Evolutionary conservation across 768 basidiomycete species (phyloP).

Genomic region (Mycena metata): DNA sequence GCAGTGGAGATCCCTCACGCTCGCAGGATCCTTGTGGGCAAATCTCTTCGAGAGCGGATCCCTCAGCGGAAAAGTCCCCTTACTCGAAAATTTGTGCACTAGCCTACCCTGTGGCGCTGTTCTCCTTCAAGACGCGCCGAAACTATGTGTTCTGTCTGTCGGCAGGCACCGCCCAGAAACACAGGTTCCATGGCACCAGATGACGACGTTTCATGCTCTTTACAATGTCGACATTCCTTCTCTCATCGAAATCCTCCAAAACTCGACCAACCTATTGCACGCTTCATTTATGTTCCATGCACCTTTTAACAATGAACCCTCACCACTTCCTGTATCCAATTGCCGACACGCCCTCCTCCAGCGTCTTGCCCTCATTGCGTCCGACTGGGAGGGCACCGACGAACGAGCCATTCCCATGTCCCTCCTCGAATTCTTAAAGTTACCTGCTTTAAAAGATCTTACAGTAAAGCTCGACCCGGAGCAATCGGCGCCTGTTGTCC

Average conservation of each 20-base stretch:
- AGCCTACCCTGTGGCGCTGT: too few relatives aligned
- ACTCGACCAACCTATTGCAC: not conserved
- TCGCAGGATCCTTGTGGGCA: not conserved
- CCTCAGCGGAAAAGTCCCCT: not conserved
- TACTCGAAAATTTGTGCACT: too few relatives aligned
- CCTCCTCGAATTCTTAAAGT: not conserved
- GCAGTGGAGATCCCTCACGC: not conserved
- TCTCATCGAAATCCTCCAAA: not conserved
- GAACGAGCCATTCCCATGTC: not conserved
- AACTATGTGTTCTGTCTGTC: not conserved
- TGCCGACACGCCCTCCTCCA: constrained; percentile 3
- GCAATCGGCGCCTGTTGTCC: not conserved
- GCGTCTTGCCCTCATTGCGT: not conserved
- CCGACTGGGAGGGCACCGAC: too few relatives aligned
- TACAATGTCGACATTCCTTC: not conserved
- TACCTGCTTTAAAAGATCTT: constrained; percentile 18
- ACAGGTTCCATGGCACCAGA: constrained; percentile 7
- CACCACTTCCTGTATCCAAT: not conserved
- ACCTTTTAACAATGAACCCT: not conserved
- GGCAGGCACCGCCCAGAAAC: not conserved
- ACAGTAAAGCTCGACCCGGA: not conserved
- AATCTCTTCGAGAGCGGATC: not conserved
- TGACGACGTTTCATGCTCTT: not conserved
- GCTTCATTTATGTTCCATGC: not conserved
- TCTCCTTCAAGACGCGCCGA: constrained; percentile 4